Evolutionary conservation across 345 rosid genomes (phyloP).

Genomic region (Trapa bicornis): DNA sequence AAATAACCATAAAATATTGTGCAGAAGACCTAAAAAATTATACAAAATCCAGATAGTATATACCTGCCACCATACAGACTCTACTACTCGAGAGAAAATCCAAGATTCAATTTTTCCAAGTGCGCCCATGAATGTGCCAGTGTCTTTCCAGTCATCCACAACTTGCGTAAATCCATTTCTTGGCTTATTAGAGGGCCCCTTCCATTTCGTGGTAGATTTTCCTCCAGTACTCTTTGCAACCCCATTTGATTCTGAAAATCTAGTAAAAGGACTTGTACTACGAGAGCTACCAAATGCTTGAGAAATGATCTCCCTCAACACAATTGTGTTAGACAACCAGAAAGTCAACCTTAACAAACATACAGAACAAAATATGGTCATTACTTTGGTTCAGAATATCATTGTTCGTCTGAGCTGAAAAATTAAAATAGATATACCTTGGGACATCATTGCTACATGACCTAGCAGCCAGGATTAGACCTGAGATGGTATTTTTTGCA

Average conservation of each 20-base stretch:
- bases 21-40: background rate
- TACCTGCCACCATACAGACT: slow-evolving; percentile 99
- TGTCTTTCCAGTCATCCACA: slow-evolving; percentile 84
- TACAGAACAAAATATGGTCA: slow-evolving; percentile 10
- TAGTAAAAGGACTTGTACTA: slow-evolving; percentile 25
- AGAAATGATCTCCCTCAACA: slow-evolving; percentile 64
- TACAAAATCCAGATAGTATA: slow-evolving; percentile 1
- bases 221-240: background rate
- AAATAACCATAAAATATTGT: background rate
- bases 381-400: background rate
- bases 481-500: slow-evolving; percentile 73
- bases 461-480: slow-evolving; percentile 70
- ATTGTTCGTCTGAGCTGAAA: background rate
- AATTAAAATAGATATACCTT: slow-evolving; percentile 29
- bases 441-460: slow-evolving; percentile 92
- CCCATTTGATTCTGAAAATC: slow-evolving; percentile 35
- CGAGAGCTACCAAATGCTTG: slow-evolving; percentile 62
- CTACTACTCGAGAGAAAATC: slow-evolving; percentile 82
- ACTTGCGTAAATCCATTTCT: slow-evolving; percentile 20
- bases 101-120: slow-evolving; percentile 76
- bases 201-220: slow-evolving; percentile 21
- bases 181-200: slow-evolving; percentile 25
- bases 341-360: slow-evolving; percentile 55
- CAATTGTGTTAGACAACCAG: slow-evolving; percentile 84
- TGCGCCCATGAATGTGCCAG: slow-evolving; percentile 64